Evolutionary conservation across 352 stramenopile genomes (phyloP).

Genomic region (Phytophthora palmivora): DNA sequence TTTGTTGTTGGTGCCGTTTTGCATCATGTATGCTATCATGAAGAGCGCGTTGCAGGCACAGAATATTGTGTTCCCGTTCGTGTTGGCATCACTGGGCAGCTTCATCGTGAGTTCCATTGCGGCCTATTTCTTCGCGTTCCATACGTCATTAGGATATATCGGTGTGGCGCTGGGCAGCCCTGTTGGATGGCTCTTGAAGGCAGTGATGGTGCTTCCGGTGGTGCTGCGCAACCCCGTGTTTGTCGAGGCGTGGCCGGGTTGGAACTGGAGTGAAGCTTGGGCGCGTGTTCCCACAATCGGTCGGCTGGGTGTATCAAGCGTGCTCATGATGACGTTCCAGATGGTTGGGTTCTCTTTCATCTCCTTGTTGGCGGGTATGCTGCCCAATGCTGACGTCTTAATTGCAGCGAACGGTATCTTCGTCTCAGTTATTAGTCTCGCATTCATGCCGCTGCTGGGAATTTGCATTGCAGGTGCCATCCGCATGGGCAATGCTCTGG

Average conservation of each 20-base stretch:
- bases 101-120: conserved; percentile 48
- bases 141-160: conserved; percentile 60
- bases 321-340: conserved; percentile 64
- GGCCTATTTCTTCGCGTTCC: conserved; percentile 61
- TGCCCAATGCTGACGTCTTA: conserved; percentile 56
- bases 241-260: conserved; percentile 65
- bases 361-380: conserved; percentile 55
- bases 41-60: conserved; percentile 68
- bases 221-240: conserved; percentile 59
- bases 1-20: conserved; percentile 46
- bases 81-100: conserved; percentile 46
- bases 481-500: conserved; percentile 66
- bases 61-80: conserved; percentile 69
- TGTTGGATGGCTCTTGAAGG: conserved; percentile 57
- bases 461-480: conserved; percentile 59
- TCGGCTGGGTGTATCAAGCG: conserved; percentile 43
- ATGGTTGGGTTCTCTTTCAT: conserved; percentile 54
- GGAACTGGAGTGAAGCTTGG: conserved; percentile 45
- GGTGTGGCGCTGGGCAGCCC: conserved; percentile 59
- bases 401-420: conserved; percentile 68
- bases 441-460: conserved; percentile 58
- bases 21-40: conserved; percentile 58
- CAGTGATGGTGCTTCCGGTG: conserved; percentile 54
- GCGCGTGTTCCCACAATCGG: conserved; percentile 51
- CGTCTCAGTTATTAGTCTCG: conserved; percentile 47